These are phyloP conservation scores for Geosmithia morbida DNA, from an alignment of 2,329 filamentous ascomycete genomes.

Conservation along the genomic window DNA sequence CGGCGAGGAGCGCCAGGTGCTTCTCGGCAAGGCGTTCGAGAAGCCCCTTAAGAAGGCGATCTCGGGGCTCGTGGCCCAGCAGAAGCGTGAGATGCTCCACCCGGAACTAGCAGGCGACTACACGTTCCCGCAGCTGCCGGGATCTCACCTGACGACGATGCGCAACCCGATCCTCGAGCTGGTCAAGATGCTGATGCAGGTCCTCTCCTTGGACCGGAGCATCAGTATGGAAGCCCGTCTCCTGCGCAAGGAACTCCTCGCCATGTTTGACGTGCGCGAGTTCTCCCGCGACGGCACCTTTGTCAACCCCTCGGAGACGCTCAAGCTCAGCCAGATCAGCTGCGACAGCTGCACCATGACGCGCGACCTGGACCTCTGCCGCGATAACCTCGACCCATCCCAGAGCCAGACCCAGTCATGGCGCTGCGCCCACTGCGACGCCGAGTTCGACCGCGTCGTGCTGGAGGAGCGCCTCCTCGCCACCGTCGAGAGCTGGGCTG, in stretches of 20 bases:
- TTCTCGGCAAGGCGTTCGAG: constrained; percentile 72
- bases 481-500: constrained; percentile 58
- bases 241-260: constrained; percentile 75
- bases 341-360: constrained; percentile 86
- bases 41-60: constrained; percentile 87
- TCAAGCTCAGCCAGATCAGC: constrained; percentile 61
- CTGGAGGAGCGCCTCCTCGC: constrained; percentile 75
- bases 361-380: constrained; percentile 81
- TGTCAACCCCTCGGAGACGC: constrained; percentile 64
- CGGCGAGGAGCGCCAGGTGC: constrained; percentile 41
- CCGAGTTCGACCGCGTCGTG: constrained; percentile 60
- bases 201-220: constrained; percentile 79
- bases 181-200: constrained; percentile 85
- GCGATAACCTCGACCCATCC: constrained; percentile 55
- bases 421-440: constrained; percentile 64
- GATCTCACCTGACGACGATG: constrained; percentile 35
- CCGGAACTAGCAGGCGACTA: constrained; percentile 81
- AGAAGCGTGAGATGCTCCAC: constrained; percentile 80
- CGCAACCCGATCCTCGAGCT: constrained; percentile 73
- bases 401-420: constrained; percentile 24
- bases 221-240: constrained; percentile 79
- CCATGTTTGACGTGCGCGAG: constrained; percentile 86
- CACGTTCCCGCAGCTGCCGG: constrained; percentile 66
- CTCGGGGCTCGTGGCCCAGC: constrained; percentile 62
- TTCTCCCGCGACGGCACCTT: constrained; percentile 85